These are phyloP conservation scores for Leccinum obscurum DNA, from an alignment of 768 basidiomycete species.

Conservation along the genomic window DNA sequence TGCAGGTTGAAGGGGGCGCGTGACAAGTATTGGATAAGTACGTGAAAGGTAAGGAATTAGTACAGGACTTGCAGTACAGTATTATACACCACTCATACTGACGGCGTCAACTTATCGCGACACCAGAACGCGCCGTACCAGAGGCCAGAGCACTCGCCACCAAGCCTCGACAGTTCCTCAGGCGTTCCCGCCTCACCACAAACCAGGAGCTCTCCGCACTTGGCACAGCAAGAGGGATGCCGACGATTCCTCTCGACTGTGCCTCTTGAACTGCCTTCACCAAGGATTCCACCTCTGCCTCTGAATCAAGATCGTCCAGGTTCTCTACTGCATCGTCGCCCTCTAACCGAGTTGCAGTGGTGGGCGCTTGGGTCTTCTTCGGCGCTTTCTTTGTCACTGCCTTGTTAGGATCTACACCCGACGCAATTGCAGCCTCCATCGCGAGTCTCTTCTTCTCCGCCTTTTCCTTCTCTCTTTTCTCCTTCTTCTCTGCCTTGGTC, in stretches of 20 bases:
- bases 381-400: conserved; percentile 55
- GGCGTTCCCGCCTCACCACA: conserved; percentile 68
- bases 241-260: conserved; percentile 56
- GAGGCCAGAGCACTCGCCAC: conserved; percentile 50
- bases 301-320: conserved; percentile 78
- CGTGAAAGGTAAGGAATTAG: neutral
- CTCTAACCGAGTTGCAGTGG: conserved; percentile 50
- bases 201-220: conserved; percentile 81
- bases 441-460: conserved; percentile 77
- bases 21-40: neutral
- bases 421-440: conserved; percentile 66
- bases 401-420: conserved; percentile 51
- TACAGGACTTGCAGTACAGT: neutral
- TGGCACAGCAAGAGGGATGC: conserved; percentile 68
- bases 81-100: neutral
- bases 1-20: conserved; percentile 1
- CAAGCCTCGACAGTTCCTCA: conserved; percentile 56
- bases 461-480: conserved; percentile 78
- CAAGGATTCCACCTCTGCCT: conserved; percentile 78
- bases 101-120: conserved; percentile 20
- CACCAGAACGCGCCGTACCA: conserved; percentile 23
- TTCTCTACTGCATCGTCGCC: conserved; percentile 69
- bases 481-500: conserved; percentile 86
- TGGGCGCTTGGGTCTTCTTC: conserved; percentile 61
- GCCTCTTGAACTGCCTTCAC: conserved; percentile 60